Conservation (phyloP, 495 filamentous ascomycete species). For the Aspergillus avenaceus region DNA sequence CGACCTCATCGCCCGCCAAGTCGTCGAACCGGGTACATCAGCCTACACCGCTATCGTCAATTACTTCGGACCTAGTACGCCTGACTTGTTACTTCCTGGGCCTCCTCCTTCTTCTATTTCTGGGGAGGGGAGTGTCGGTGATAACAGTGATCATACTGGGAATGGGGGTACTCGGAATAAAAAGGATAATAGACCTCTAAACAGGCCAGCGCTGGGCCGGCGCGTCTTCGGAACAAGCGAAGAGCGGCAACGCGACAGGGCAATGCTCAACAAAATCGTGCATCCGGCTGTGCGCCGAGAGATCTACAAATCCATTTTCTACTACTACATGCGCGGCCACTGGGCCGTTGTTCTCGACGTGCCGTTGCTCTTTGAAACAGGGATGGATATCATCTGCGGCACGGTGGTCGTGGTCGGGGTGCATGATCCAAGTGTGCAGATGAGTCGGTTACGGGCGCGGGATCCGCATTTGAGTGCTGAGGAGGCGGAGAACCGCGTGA, state of each 20-base stretch:
- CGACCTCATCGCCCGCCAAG: constrained; percentile 83
- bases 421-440: constrained; percentile 68
- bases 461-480: constrained; percentile 67
- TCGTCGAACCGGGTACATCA: constrained; percentile 82
- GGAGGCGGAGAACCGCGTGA: constrained; percentile 79
- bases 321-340: constrained; percentile 62
- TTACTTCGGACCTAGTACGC: constrained; percentile 75
- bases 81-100: no score
- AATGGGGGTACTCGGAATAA: no score
- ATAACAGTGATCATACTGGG: no score
- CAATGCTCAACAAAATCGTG: constrained; percentile 80
- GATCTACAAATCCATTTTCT: constrained; percentile 64
- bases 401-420: constrained; percentile 83
- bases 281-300: constrained; percentile 80
- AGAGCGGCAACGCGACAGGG: constrained; percentile 60
- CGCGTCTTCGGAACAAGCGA: constrained; percentile 76
- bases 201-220: constrained; percentile 78
- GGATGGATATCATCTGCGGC: constrained; percentile 76
- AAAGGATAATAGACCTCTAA: constrained; percentile 65
- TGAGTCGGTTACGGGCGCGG: constrained; percentile 64
- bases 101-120: constrained; percentile 58
- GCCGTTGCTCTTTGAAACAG: constrained; percentile 83
- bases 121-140: no score
- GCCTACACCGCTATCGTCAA: constrained; percentile 76
- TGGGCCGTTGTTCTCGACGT: constrained; percentile 94